These are phyloP conservation scores for Lepiota venenata DNA, from an alignment of 768 basidiomycete species.

Conservation along the genomic window DNA sequence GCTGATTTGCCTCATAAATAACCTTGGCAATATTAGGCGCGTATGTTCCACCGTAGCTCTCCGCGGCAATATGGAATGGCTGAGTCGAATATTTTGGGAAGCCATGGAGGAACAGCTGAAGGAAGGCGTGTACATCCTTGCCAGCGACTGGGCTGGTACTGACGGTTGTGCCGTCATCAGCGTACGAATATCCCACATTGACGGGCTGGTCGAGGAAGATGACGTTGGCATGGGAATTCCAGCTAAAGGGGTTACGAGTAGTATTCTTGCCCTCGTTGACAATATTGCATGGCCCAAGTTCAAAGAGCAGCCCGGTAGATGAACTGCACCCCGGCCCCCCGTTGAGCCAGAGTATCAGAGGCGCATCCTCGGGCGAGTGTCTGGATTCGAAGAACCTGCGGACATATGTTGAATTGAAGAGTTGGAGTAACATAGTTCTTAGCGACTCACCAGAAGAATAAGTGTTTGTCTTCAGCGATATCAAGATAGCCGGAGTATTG, in stretches of 20 bases:
- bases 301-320: conserved; percentile 84
- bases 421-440: neutral
- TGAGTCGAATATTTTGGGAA: conserved; percentile 68
- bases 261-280: conserved; percentile 66
- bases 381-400: conserved; percentile 88
- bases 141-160: conserved; percentile 83
- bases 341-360: conserved; percentile 89
- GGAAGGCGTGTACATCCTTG: conserved; percentile 85
- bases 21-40: conserved; percentile 83
- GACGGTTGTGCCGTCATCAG: conserved; percentile 69
- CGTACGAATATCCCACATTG: conserved; percentile 88
- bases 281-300: conserved; percentile 87
- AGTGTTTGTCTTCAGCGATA: conserved; percentile 71
- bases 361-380: conserved; percentile 66
- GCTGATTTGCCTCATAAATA: conserved; percentile 77
- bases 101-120: conserved; percentile 74
- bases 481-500: conserved; percentile 86
- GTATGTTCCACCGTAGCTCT: conserved; percentile 78
- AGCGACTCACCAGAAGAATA: conserved; percentile 77
- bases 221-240: conserved; percentile 79
- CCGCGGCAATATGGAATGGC: conserved; percentile 79
- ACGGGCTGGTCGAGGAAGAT: conserved; percentile 83
- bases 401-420: neutral
- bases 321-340: conserved; percentile 75
- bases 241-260: conserved; percentile 74